Conservation (phyloP, 208 protist species). For the Endotrypanum monterogeii region DNA sequence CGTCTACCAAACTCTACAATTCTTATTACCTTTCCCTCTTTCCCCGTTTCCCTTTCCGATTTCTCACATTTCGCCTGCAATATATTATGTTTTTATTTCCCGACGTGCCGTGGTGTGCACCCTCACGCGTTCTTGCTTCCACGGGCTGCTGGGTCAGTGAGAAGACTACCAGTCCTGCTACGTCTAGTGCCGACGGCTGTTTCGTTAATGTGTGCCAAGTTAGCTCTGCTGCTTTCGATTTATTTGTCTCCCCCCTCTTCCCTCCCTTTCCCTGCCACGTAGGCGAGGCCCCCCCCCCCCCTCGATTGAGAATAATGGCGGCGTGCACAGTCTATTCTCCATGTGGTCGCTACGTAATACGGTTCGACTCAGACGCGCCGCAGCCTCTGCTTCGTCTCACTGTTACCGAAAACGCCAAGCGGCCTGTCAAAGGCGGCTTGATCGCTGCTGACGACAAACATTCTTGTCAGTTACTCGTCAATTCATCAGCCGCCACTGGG, state of each 20-base stretch:
- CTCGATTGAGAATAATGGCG: conserved; percentile 11
- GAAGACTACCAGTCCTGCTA: background rate
- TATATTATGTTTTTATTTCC: background rate
- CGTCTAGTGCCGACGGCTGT: background rate
- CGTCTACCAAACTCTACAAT: background rate
- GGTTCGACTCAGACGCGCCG: conserved; percentile 36
- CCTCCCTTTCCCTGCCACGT: background rate
- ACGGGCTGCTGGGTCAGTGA: background rate
- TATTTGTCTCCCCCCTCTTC: background rate
- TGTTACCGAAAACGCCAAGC: conserved; percentile 25
- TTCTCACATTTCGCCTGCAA: background rate
- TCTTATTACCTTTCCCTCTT: background rate
- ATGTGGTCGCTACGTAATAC: conserved; percentile 71
- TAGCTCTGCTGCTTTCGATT: background rate
- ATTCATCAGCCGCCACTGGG: background rate
- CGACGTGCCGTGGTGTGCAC: background rate
- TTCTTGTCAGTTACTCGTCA: background rate
- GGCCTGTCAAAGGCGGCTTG: background rate
- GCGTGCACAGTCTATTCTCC: conserved; percentile 78
- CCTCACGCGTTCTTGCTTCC: background rate
- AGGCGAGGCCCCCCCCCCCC: background rate
- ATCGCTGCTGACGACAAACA: background rate
- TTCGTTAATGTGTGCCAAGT: background rate
- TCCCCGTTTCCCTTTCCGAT: background rate
- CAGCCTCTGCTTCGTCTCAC: conserved; percentile 34